Conservation (phyloP, 768 basidiomycete species). For the Crassisporium funariophilum region DNA sequence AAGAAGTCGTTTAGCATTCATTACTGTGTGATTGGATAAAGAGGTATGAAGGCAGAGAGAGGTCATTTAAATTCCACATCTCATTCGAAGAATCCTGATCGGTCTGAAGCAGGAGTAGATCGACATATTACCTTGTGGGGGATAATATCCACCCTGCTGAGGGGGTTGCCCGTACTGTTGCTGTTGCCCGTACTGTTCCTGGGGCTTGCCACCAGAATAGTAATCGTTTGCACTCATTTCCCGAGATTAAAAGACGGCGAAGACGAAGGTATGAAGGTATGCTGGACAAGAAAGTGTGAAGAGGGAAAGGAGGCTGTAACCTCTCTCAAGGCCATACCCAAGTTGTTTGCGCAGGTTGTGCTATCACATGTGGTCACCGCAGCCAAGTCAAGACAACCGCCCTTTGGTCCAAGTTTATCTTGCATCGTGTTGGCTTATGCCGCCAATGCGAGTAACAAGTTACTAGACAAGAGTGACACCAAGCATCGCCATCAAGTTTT, state of each 20-base stretch:
- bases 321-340: neutral
- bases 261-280: conserved; percentile 11
- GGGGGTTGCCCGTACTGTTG: conserved; percentile 59
- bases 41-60: neutral
- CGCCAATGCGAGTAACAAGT: too few relatives aligned
- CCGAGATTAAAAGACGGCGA: conserved; percentile 15
- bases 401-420: conserved; percentile 13
- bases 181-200: conserved; percentile 57
- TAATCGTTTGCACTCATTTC: conserved; percentile 78
- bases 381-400: conserved; percentile 9
- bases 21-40: neutral
- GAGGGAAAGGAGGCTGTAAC: conserved; percentile 8
- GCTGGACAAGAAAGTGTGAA: conserved; percentile 5
- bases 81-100: neutral
- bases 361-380: conserved; percentile 19
- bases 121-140: conserved; percentile 33
- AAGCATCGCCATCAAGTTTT: too few relatives aligned
- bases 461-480: too few relatives aligned
- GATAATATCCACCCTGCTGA: conserved; percentile 45
- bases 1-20: conserved; percentile 8
- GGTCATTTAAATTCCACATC: neutral
- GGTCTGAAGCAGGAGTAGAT: neutral
- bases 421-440: too few relatives aligned
- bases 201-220: conserved; percentile 54
- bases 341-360: conserved; percentile 37